Evolutionary conservation across 495 filamentous ascomycete species (phyloP), one percentile per base, ranked within the genome.

Genomic region (Penicillium ucsense): DNA sequence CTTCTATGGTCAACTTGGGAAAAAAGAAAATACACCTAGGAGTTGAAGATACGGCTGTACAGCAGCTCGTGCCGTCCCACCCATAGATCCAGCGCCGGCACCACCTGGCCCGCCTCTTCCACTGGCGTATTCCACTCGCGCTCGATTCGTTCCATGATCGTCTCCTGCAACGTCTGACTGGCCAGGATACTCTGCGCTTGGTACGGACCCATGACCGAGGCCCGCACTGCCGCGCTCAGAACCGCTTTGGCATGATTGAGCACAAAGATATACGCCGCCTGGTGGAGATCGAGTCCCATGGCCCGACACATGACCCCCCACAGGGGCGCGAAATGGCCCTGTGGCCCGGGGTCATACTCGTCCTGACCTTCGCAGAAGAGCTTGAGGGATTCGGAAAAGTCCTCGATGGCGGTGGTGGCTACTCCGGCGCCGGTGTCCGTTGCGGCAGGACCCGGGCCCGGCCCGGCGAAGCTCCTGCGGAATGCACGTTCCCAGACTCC

Each of bases 31-130:
- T 20, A 20, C 20, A 20, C 20, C 20, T 20, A 20, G 20, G 80
- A 84, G 62, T 98, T 97, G 57, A 98, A 98, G 43, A 98, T 97
- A 61, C 92, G 81, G 52, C 87, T 94, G 68, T 98, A 98, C 35
- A 98, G 66, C 61, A 95, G 63, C 73, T 98, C 92, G 68, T 98
- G 92, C 62, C 92, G 79, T 8, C 94, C 92, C 48, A 94, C 73
- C 88, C 91, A 98, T 38, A 98, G 60, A 76, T 98, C 92, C 73
- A 96, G 77, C 11, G 83, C 80, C 6, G 90, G 89, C 35, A 91
- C 85, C 29, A 73, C 77, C 71, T 96, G 89, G n/a, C 85, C 91
- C 1, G 89, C 91, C 59, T 86, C 75, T 51, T 89, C 86, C 4
- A 87, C 73, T n/a, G 60, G 47, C 3, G 65, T 72, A 20, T 72